Conservation (phyloP, 2,329 filamentous ascomycete species). For the Penicillium brevicompactum region DNA sequence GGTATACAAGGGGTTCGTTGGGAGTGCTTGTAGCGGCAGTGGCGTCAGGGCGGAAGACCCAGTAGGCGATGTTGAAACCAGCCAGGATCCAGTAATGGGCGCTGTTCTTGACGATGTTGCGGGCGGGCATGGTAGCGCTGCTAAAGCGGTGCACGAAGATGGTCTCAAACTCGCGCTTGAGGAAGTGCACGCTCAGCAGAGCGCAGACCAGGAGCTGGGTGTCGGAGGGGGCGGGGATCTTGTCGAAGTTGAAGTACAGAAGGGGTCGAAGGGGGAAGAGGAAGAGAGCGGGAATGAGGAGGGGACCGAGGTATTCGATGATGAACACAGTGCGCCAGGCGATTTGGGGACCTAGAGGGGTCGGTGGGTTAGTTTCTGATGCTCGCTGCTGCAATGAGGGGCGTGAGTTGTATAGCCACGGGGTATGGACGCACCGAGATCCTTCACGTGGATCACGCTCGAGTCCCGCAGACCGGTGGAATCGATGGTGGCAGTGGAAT, state of each 20-base stretch:
- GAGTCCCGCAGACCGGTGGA: conserved; percentile 60
- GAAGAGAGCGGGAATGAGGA: conserved; percentile 79
- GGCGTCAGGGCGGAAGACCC: conserved; percentile 77
- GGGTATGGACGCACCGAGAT: conserved; percentile 67
- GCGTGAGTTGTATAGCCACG: neutral
- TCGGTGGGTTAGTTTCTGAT: conserved; percentile 20
- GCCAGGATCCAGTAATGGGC: conserved; percentile 89
- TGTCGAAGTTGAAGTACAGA: conserved; percentile 62
- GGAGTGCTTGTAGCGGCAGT: conserved; percentile 59
- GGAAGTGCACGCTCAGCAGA: conserved; percentile 79
- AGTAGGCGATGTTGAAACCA: conserved; percentile 79
- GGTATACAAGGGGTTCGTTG: conserved; percentile 61
- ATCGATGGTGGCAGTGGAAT: conserved; percentile 54
- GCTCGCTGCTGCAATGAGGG: neutral
- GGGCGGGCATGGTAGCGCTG: conserved; percentile 85
- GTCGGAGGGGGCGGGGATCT: conserved; percentile 57
- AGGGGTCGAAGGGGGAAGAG: conserved; percentile 71
- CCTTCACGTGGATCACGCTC: conserved; percentile 79
- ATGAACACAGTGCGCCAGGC: conserved; percentile 92
- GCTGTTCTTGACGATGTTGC: conserved; percentile 93
- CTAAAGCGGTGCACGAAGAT: conserved; percentile 95
- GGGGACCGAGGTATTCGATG: conserved; percentile 90
- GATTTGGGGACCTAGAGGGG: conserved; percentile 74
- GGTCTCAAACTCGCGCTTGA: conserved; percentile 95
- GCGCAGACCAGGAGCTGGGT: conserved; percentile 72